Percentiles rank a stretch among this genome's conserved stretches.
Evolutionary conservation across 345 rosid species (phyloP).

Genomic region (Atalantia buxifolia): DNA sequence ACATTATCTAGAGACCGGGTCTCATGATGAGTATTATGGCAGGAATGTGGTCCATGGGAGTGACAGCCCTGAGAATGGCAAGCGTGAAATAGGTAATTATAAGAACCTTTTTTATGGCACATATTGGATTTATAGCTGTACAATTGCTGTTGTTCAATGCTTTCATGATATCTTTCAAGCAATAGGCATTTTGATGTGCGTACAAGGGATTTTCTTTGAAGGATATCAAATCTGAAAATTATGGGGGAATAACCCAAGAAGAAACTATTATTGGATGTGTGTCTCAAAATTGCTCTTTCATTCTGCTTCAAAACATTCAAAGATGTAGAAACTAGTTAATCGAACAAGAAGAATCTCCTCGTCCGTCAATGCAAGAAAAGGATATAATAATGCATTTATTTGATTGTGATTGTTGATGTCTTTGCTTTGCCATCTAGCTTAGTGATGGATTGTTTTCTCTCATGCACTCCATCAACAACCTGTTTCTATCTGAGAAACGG

Average conservation of each 20-base stretch:
- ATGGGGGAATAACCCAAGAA: not conserved
- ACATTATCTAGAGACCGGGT: not conserved
- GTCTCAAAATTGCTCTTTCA: not conserved
- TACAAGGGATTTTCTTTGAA: not conserved
- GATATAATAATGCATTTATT: not conserved
- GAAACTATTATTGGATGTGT: not conserved
- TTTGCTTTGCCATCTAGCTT: not conserved
- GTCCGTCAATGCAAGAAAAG: not conserved
- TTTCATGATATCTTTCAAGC: not conserved
- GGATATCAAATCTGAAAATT: not conserved
- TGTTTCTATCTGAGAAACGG: too few relatives aligned
- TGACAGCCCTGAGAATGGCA: conserved; percentile 94
- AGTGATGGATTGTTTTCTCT: not conserved
- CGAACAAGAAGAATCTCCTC: not conserved
- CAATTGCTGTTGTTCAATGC: not conserved
- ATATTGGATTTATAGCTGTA: not conserved
- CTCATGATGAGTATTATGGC: conserved; percentile 30
- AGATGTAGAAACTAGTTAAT: not conserved
- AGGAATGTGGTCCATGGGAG: conserved; percentile 97
- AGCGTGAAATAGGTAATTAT: conserved; percentile 76
- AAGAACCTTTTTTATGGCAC: not conserved
- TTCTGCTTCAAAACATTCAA: not conserved
- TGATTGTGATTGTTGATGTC: not conserved
- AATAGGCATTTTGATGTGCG: not conserved
- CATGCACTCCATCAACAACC: too few relatives aligned